Evolutionary conservation across 202 grass and related monocot species (phyloP).

Genomic region (Panicum virgatum): DNA sequence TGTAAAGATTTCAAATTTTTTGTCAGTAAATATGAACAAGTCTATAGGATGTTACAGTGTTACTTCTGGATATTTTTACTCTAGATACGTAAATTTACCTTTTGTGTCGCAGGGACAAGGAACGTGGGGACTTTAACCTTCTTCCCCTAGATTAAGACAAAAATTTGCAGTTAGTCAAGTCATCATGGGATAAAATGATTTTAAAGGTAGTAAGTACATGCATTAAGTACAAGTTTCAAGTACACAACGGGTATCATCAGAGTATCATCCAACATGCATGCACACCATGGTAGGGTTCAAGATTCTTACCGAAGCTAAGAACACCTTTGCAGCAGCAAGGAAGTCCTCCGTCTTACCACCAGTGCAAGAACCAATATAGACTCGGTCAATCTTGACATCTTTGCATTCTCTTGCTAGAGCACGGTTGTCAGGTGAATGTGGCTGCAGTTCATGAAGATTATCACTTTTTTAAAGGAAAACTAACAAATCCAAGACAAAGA

Average conservation of each 20-base stretch:
- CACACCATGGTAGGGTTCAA: conserved; percentile 35
- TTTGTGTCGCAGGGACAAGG: conserved; percentile 94
- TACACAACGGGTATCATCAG: neutral
- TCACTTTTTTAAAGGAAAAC: conserved; percentile 8
- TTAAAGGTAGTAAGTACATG: neutral
- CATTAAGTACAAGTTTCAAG: neutral
- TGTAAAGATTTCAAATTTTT: conserved; percentile 32
- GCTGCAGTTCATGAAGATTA: conserved; percentile 51
- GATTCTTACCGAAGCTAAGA: conserved; percentile 81
- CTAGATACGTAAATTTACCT: conserved; percentile 49
- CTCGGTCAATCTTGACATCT: conserved; percentile 91
- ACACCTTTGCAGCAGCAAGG: conserved; percentile 85
- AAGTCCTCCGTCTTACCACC: conserved; percentile 97
- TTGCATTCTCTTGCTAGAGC: conserved; percentile 96
- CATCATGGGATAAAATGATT: conserved; percentile 4
- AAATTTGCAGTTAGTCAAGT: conserved; percentile 1
- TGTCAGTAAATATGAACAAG: conserved; percentile 21
- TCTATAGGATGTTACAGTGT: neutral
- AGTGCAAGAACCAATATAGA: conserved; percentile 97
- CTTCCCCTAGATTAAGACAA: conserved; percentile 59
- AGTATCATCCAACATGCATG: neutral
- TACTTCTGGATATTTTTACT: neutral
- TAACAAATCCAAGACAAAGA: neutral
- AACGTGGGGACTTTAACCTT: conserved; percentile 97
- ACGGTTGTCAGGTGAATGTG: conserved; percentile 95